phyloP scores from a whole-genome alignment of 2,329 filamentous ascomycete genomes.

The Penicillium sp. region DNA sequence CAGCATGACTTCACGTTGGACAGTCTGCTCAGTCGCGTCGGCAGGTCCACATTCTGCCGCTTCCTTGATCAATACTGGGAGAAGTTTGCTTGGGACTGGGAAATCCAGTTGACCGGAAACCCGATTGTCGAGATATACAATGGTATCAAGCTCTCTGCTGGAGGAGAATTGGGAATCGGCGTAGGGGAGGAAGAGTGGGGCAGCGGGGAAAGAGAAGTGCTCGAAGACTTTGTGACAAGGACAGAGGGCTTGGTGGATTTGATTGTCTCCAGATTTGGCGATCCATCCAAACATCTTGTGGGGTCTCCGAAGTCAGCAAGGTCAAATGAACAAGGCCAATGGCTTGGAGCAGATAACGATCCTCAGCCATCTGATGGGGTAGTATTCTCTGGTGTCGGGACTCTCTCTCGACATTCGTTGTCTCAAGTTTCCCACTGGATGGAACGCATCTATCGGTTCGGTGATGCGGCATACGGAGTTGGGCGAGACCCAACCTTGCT shows the following conservation, averaged over 20 bases:
- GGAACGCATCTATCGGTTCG: conserved; percentile 80
- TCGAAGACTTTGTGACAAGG: conserved; percentile 78
- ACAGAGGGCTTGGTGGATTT: conserved; percentile 84
- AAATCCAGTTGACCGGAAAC: conserved; percentile 84
- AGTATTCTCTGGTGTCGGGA: conserved; percentile 77
- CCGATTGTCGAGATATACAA: conserved; percentile 74
- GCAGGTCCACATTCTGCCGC: conserved; percentile 65
- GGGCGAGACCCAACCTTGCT: conserved; percentile 70
- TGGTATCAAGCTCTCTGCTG: conserved; percentile 81
- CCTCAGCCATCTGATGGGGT: conserved; percentile 73
- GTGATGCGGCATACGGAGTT: conserved; percentile 79
- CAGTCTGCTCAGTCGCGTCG: conserved; percentile 62
- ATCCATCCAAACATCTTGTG: conserved; percentile 40
- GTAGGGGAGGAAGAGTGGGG: conserved; percentile 95
- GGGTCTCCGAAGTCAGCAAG: conserved; percentile 17
- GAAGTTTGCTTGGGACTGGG: conserved; percentile 65
- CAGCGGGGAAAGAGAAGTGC: conserved; percentile 85
- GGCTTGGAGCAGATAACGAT: conserved; percentile 70
- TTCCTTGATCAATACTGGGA: conserved; percentile 80
- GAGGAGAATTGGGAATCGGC: conserved; percentile 86
- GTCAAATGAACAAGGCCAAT: conserved; percentile 45
- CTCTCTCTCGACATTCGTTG: conserved; percentile 66
- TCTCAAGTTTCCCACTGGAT: conserved; percentile 77
- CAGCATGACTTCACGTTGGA: conserved; percentile 77
- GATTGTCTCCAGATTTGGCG: conserved; percentile 80